Evolutionary conservation across 2,329 filamentous ascomycete species (phyloP), one percentile per base, ranked within the genome.

Genomic region (Fusarium guadeloupense): DNA sequence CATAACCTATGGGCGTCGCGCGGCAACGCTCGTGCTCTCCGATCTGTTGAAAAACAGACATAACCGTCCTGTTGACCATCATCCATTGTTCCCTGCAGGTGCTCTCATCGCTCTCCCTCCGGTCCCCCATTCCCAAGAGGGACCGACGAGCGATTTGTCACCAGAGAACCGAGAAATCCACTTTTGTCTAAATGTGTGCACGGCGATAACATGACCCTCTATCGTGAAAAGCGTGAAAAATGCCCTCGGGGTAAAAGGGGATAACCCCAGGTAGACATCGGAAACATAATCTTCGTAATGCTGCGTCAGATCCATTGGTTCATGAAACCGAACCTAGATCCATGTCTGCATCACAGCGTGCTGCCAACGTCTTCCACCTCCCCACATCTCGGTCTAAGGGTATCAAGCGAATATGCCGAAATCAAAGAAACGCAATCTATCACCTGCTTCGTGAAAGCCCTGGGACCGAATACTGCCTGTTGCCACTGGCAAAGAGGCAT

Each of bases 161-260:
- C 80, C 76, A 81, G 80, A 84, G 77, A 83, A 82, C 81, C 78
- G 83, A 85, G 82, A 84, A 85, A 85, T 84, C 83, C 83, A 82
- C 82, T 85, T 86, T 86, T 85, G 81, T 87, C 84, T 87, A 86
- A 83, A 78, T 74, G 78, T 75, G 66, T 75, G 74, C 72, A 76
- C 75, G 76, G 75, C 76, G 76, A 78, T 75, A 74, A 72, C 76
- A 78, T 75, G 76, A 78, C 75, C 75, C 73, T 78, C 75, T 78
- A 75, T 75, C 70, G 73, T 75, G 70, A 76, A 77, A n/a, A 75
- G 70, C 69, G 72, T 72, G 72, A 74, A 77, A 76, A 74, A 75
- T 75, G 69, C 73, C 75, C 70, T 72, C 67, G 65, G 71, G 68
- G 68, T 59, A 48, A 47, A 50, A 35, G 31, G 63, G 67, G 69